These are phyloP conservation scores for Arthrobotrys sphaeroides DNA, from an alignment of 2,329 filamentous ascomycete species.

Conservation along the genomic window DNA sequence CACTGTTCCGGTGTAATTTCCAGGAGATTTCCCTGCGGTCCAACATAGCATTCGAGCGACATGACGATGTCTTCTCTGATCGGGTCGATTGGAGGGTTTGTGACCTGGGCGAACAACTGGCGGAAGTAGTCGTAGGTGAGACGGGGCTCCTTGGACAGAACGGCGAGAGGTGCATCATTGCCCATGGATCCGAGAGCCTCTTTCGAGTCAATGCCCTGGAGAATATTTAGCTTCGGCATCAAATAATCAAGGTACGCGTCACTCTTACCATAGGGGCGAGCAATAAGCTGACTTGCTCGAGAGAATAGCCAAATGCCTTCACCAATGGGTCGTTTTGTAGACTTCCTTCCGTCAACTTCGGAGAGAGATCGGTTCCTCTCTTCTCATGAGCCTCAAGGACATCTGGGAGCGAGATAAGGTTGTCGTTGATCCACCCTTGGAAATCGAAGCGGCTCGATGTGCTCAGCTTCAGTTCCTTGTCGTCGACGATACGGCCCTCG, in stretches of 20 bases:
- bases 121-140: constrained; percentile 96
- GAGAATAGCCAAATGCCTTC: constrained; percentile 89
- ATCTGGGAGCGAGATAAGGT: constrained; percentile 82
- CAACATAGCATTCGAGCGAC: constrained; percentile 95
- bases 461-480: constrained; percentile 87
- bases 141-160: constrained; percentile 86
- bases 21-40: constrained; percentile 91
- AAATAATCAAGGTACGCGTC: background rate
- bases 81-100: constrained; percentile 95
- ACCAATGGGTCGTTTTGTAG: constrained; percentile 86
- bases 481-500: constrained; percentile 90
- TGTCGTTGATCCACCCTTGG: constrained; percentile 83
- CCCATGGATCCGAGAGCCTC: constrained; percentile 98
- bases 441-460: constrained; percentile 90
- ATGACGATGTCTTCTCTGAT: constrained; percentile 98
- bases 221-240: constrained; percentile 10
- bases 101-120: constrained; percentile 96
- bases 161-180: constrained; percentile 92
- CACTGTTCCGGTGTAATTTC: constrained; percentile 94
- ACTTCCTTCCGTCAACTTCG: constrained; percentile 73
- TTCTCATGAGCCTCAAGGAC: constrained; percentile 72
- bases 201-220: constrained; percentile 84
- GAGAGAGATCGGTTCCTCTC: constrained; percentile 70
- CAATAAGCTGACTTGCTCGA: constrained; percentile 91
- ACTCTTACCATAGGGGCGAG: constrained; percentile 79